Evolutionary conservation across 2,329 filamentous ascomycete species (phyloP), one percentile per base, ranked within the genome.

Genomic region (Plectosphaerella plurivora): DNA sequence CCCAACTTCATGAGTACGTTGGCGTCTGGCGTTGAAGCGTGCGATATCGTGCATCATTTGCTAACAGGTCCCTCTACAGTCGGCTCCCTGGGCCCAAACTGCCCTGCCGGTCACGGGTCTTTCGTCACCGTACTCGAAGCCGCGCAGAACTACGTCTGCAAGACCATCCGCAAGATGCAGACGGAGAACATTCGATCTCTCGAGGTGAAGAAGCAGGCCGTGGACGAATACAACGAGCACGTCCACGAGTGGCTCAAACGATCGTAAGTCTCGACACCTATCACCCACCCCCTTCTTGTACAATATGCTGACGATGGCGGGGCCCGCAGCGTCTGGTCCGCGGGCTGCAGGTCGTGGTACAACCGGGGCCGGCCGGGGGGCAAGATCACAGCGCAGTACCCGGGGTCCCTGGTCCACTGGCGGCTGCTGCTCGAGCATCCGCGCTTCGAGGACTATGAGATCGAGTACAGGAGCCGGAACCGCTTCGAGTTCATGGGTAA

Each of bases 291-390:
- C n/a, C n/a, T n/a, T n/a, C n/a, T n/a, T n/a, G n/a, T n/a, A n/a
- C n/a, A n/a, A n/a, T n/a, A n/a, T 41, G 37, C 37, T 41, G 14
- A 36, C 14, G 8, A 41, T n/a, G 37, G 6, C 37, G 37, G 14
- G 37, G 8, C 33, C 37, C 16, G 15, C 37, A 41, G 37, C 37
- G 37, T 41, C 37, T 41, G 37, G 37, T 63, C 68, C 0, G 63
- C 63, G 24, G 61, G 58, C 2, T 77, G 73, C 54, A 66, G 66
- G 49, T 73, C 68, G 33, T 79, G 75, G 73, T 78, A 78, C 59
- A 79, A 79, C 37, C 48, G 33, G n/a, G 48, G 48, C 6, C 39
- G 20, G 36, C 37, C 24, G 18, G 48, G 41, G 11, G 48, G 48
- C 15, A 50, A 50, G 36, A 28, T 50, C 15, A 44, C 37, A 24